Conservation (phyloP, 495 filamentous ascomycete species). For the Bathelium albidoporum region DNA sequence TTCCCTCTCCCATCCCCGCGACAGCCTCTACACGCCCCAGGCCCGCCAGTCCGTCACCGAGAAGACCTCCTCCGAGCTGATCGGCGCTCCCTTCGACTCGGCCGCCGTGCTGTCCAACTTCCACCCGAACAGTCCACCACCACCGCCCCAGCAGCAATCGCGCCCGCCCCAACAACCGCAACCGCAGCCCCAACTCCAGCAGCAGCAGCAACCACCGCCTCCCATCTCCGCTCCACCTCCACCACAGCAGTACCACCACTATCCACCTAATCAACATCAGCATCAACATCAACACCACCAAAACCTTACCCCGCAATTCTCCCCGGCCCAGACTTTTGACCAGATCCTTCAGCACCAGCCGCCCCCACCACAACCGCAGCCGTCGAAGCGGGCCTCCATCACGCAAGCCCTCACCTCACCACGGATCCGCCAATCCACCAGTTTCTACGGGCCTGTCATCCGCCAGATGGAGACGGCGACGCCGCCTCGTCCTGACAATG, state of each 20-base stretch:
- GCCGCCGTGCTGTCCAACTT: constrained; percentile 17
- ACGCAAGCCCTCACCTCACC: constrained; percentile 21
- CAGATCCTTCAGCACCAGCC: neutral
- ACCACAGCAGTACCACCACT: too few relatives aligned
- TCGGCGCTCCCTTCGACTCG: constrained; percentile 20
- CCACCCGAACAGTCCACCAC: constrained; percentile 17
- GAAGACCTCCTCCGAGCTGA: constrained; percentile 15
- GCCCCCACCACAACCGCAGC: neutral
- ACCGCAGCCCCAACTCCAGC: neutral
- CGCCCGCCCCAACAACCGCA: neutral
- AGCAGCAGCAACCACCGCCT: neutral
- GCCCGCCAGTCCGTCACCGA: constrained; percentile 15
- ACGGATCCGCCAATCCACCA: constrained; percentile 67
- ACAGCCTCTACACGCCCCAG: constrained; percentile 7
- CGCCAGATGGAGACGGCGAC: constrained; percentile 46
- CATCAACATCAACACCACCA: neutral
- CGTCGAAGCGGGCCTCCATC: neutral
- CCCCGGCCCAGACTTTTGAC: neutral
- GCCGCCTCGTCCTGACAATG: constrained; percentile 37
- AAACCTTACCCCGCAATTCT: neutral
- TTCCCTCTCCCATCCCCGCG: neutral
- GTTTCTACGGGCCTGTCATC: constrained; percentile 55
- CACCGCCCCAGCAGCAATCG: constrained; percentile 12
- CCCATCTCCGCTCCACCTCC: neutral
- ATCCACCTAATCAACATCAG: too few relatives aligned